Evolutionary conservation across 1,139 yeast genomes (phyloP), one percentile per base, ranked within the genome.

Genomic region (Sugiyamaella castrensis): DNA sequence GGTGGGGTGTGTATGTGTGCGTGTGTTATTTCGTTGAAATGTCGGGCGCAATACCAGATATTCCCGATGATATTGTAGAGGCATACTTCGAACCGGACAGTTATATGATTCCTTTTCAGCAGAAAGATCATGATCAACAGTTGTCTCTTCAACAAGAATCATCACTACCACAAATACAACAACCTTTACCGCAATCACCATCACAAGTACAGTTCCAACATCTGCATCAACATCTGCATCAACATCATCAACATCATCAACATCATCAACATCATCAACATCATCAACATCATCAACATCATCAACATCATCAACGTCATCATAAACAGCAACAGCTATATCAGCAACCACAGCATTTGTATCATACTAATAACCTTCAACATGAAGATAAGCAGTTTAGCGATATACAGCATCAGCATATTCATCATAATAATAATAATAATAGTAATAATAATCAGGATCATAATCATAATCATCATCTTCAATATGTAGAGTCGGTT

Each of bases 31-130:
- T 19, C 24, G 5, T 19, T 19, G 24, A 3, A 19, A 41, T 41
- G 44, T 41, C 41, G 26, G 41, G 16, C 16, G 36, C 40, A 1
- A 12, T 39, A 36, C 40, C 48, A 39, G 48, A 45, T 34, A 40
- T 45, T 11, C 48, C 48, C 5, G 40, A 40, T 15, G 48, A 45
- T 40, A 38, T 45, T n/a, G 40, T 39, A 13, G 48, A 45, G 27
- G 40, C 40, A 10, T 45, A 32, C 16, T 45, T 45, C 27, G 48
- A 45, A 26, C 27, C 48, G 15, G 48, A 45, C n/a, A 41, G 35
- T 24, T 41, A 41, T 28, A 27, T 38, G 26, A 39, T 45, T 16
- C 44, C 43, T 10, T 19, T 44, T 8, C 29, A 40, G 10, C 43
- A 40, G 36, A 27, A 26, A 31, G 43, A 40, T 24, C 43, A 40